A percentile compares a stretch with the other conserved stretches of the same genome.
These are phyloP conservation scores for Xerocomellus amylosporus DNA, from an alignment of 768 basidiomycete species.

Conservation along the genomic window DNA sequence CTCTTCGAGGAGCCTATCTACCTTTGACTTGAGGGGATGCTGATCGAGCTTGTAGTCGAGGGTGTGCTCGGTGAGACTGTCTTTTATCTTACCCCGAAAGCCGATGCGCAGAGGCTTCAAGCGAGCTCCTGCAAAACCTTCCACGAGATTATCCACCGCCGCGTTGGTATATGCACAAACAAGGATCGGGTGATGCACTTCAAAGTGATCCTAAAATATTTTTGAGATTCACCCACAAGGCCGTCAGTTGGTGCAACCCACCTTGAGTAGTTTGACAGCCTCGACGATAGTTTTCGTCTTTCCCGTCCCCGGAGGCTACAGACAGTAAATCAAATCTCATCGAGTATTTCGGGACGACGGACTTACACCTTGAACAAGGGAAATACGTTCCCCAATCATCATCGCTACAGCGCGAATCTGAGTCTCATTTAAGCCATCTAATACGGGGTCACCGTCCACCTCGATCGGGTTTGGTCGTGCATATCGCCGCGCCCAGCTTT, in stretches of 20 bases:
- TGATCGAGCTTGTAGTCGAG: constrained; percentile 60
- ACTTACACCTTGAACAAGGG: constrained; percentile 83
- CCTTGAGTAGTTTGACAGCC: constrained; percentile 76
- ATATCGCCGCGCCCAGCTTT: constrained; percentile 80
- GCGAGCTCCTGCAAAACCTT: constrained; percentile 59
- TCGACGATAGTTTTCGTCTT: constrained; percentile 94
- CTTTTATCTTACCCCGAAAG: constrained; percentile 54
- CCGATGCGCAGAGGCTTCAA: constrained; percentile 79
- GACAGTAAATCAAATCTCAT: not conserved
- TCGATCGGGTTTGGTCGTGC: constrained; percentile 53
- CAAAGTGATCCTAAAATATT: constrained; percentile 61
- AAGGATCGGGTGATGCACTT: constrained; percentile 78
- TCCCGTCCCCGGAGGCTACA: constrained; percentile 85
- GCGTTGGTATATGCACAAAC: constrained; percentile 95
- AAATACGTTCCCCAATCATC: constrained; percentile 78
- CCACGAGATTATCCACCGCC: constrained; percentile 88
- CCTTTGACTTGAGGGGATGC: constrained; percentile 53
- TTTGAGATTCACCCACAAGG: not conserved
- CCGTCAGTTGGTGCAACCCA: constrained; percentile 17
- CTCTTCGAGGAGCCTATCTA: constrained; percentile 42
- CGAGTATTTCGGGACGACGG: not conserved
- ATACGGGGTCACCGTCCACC: constrained; percentile 74
- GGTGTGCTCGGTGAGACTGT: constrained; percentile 53
- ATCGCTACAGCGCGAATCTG: constrained; percentile 80
- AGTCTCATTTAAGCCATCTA: constrained; percentile 64